Base-by-base conservation (phyloP, 139 green algal species). In the Zygnema cylindricum region DNA sequence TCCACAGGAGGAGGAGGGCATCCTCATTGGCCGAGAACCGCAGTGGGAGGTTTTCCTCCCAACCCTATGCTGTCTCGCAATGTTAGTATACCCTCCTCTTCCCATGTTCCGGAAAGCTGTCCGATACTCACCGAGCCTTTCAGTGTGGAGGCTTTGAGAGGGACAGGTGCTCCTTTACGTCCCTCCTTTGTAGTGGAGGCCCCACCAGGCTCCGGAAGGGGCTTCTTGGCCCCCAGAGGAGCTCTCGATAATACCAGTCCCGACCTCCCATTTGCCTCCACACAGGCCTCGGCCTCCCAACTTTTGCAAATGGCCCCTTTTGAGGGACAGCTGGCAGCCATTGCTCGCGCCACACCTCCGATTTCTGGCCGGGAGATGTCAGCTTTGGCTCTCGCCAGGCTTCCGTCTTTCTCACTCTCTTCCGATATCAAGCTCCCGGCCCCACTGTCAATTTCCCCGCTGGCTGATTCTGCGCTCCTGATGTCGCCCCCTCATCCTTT, bases 401-500 rank as follows among this genome's bases (percentile, higher is more conserved):
- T 42, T 3, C 49, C 77, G 3, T 83, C 41, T 32, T 85, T 85
- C 36, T 85, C 77, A 40, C 35, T 85, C 11, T 85, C 77, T 25
- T 7, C 71, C 11, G 77, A 85, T 11, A 39, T 54, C 11, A 85
- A 85, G 49, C 40, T 54, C 57, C 35, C 49, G 16, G 77, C 77
- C 11, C 41, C 40, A 11, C 35, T 43, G 11, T 85, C 77, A 16
- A 85, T 85, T 77, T 85, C 77, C 3, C 77, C 77, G 11, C 35
- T 85, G 35, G 36, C 77, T 43, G 77, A 85, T 42, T 83, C 41
- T 39, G 40, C 77, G 77, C 77, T 41, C 7, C 36, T 43, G 41
- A 77, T 85, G 77, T 85, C 77, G 49, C 77, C 77, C 40, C 41
- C 77, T 42, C 77, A 85, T 11, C 77, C 77, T 85, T 54, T 85